These are phyloP conservation scores for Aphanomyces astaci DNA, from an alignment of 352 stramenopile species.

Conservation along the genomic window DNA sequence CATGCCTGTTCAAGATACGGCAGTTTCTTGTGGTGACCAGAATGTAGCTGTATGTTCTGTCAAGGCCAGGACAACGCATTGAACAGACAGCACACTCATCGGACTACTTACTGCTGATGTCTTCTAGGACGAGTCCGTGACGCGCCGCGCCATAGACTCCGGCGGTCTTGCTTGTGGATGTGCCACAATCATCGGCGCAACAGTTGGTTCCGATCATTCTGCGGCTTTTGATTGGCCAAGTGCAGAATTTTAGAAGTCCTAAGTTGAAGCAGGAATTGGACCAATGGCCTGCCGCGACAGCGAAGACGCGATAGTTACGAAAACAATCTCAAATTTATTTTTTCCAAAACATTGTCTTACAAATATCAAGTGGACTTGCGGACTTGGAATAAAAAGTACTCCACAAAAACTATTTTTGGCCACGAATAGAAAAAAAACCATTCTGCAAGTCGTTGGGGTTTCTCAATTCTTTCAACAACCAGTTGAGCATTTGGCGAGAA, in stretches of 20 bases:
- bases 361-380: neutral
- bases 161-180: too few species aligned
- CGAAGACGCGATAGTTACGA: neutral
- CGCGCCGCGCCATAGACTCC: too few species aligned
- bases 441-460: slow-evolving; percentile 1
- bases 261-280: slow-evolving; percentile 3
- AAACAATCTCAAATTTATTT: neutral
- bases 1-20: neutral
- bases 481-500: neutral
- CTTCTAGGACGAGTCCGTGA: neutral
- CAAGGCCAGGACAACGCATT: too few species aligned
- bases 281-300: neutral
- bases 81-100: too few species aligned
- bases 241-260: neutral
- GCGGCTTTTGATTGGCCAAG: neutral
- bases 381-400: neutral
- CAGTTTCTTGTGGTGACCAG: too few species aligned
- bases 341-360: neutral
- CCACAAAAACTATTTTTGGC: neutral
- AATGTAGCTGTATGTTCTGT: too few species aligned
- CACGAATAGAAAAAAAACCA: neutral
- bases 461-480: neutral
- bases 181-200: neutral
- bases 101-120: too few species aligned
- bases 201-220: neutral